Evolutionary conservation across 2,329 filamentous ascomycete genomes (phyloP), one percentile per base, ranked within the genome.

Genomic region (Neopestalotiopsis clavispora): DNA sequence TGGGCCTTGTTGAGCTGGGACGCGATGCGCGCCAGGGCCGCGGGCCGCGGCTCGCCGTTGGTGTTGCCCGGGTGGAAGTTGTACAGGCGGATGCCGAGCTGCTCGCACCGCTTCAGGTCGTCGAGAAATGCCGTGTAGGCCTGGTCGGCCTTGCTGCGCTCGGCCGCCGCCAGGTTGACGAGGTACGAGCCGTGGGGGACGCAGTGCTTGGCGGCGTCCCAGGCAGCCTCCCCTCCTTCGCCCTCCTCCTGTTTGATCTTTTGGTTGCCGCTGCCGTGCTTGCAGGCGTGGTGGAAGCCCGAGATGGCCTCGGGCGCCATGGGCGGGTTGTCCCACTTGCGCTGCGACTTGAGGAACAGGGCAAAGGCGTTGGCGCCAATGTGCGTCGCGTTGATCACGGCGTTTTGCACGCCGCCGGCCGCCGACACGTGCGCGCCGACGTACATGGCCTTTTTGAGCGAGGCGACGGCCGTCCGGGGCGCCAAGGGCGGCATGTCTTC

Each of bases 61-160:
- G 92, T 92, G 68, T 91, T 95, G 23, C 96, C 96, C 0, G 96
- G 96, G 78, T 99, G 96, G 83, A 99, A 98, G 81, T 99, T 99
- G 84, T 98, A 99, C n/a, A 98, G 86, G 71, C 83, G 86, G 75
- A 99, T 97, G 1, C 94, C 94, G 0, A 99, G 88, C 60, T 87
- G 86, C 76, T 97, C 93, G 79, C 96, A 98, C 10, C 96, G 90
- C 65, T 89, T 84, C 1, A 99, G 85, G 78, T 99, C 96, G 75
- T 99, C 95, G 17, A 97, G 77, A 79, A 99, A 99, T 68, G 90
- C 89, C 52, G 84, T 86, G 78, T 97, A 98, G 1, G 95, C 95
- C 82, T 98, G 94, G 65, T 90, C 87, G 1, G 94, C 93, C 79
- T 97, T 97, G 52, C 86, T 87, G 32, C 88, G 79, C 76, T 98